phyloP scores from a whole-genome alignment of 2,329 filamentous ascomycete species.

The Penicillium sp. region DNA sequence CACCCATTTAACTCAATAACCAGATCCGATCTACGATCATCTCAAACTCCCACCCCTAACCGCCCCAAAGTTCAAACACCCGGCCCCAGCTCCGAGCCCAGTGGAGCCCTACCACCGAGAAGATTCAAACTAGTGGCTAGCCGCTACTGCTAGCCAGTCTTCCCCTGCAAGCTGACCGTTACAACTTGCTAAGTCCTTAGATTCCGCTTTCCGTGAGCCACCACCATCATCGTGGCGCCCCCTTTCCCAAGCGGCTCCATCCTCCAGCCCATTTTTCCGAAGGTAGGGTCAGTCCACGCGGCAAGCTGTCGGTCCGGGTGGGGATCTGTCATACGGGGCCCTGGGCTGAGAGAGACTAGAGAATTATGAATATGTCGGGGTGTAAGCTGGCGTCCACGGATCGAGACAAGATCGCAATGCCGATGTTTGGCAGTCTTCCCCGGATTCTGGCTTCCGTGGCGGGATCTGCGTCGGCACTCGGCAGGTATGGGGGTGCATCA shows the following conservation, averaged over 20 bases:
- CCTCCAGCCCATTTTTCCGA: neutral
- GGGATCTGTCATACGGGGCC: conserved; percentile 8
- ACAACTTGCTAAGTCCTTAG: too few relatives aligned
- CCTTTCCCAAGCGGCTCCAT: neutral
- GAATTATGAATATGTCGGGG: too few relatives aligned
- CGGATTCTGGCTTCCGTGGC: conserved; percentile 14
- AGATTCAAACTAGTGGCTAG: neutral
- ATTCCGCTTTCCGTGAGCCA: neutral
- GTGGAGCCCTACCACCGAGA: neutral
- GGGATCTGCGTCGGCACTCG: conserved; percentile 15
- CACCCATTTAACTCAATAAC: neutral
- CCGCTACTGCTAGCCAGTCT: too few relatives aligned
- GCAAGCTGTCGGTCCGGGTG: conserved; percentile 12
- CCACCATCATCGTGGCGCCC: neutral
- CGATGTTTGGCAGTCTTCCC: conserved; percentile 12
- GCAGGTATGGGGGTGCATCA: neutral
- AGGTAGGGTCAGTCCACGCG: conserved; percentile 17
- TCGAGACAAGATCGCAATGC: conserved; percentile 7
- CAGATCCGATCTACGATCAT: neutral
- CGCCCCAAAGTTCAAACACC: neutral
- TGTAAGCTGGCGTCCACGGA: too few relatives aligned
- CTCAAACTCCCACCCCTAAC: neutral
- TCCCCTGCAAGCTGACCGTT: conserved; percentile 15
- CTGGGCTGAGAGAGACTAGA: conserved; percentile 5
- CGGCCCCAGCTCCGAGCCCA: neutral